phyloP scores from a whole-genome alignment of 2,329 filamentous ascomycete species.

The Alternaria triticina region DNA sequence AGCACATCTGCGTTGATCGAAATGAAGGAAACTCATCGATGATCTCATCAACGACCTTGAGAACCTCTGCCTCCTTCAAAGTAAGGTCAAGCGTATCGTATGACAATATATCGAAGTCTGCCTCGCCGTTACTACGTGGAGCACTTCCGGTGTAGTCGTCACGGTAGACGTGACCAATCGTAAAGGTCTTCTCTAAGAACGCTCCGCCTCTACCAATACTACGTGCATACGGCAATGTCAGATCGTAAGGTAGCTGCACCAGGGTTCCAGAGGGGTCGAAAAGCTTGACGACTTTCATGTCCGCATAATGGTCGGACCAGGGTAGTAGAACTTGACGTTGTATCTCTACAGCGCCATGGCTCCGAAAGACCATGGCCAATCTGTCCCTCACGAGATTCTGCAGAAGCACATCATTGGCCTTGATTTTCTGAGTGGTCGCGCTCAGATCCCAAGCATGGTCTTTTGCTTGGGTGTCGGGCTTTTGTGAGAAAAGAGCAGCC shows the following conservation, averaged over 20 bases:
- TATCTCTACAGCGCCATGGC: conserved; percentile 86
- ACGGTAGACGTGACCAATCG: conserved; percentile 87
- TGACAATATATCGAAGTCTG: conserved; percentile 96
- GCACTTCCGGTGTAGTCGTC: conserved; percentile 80
- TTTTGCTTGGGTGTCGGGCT: conserved; percentile 76
- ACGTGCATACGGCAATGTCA: conserved; percentile 87
- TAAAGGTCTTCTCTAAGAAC: conserved; percentile 76
- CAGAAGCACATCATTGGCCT: conserved; percentile 66
- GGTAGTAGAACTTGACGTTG: conserved; percentile 80
- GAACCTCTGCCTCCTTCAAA: conserved; percentile 88
- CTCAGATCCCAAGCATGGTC: conserved; percentile 64
- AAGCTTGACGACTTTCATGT: conserved; percentile 74
- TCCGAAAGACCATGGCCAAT: conserved; percentile 78
- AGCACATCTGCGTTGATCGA: conserved; percentile 76
- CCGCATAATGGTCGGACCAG: conserved; percentile 76
- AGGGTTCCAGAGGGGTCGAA: conserved; percentile 86
- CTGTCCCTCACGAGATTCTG: conserved; percentile 76
- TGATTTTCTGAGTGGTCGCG: conserved; percentile 38
- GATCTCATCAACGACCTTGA: conserved; percentile 95
- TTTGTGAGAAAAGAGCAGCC: conserved; percentile 77
- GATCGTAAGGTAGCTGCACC: conserved; percentile 90
- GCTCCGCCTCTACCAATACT: conserved; percentile 75
- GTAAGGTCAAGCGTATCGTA: conserved; percentile 80
- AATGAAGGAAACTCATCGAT: conserved; percentile 80
- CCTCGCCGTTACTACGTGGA: conserved; percentile 82